A percentile compares a stretch with the other conserved stretches of the same genome.
Evolutionary conservation across 2,329 filamentous ascomycete species (phyloP).

Genomic region (Cadophora luteo-olivacea): DNA sequence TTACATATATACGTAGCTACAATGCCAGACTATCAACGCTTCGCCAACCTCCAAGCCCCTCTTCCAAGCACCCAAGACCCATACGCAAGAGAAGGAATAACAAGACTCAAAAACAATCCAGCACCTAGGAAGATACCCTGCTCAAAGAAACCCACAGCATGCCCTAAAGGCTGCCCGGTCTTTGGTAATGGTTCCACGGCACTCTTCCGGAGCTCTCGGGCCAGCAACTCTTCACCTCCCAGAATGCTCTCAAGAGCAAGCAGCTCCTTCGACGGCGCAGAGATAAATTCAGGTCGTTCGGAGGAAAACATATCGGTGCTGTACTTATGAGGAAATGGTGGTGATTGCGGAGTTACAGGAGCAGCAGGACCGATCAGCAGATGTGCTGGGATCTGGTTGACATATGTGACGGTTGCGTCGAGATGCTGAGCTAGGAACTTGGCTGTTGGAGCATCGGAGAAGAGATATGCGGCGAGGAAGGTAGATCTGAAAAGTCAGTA

Average conservation of each 20-base stretch:
- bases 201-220: constrained; percentile 25
- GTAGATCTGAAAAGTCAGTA: constrained; percentile 48
- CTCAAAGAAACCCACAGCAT: constrained; percentile 55
- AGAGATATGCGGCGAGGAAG: constrained; percentile 56
- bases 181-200: constrained; percentile 44
- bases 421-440: constrained; percentile 68
- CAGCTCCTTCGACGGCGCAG: constrained; percentile 28
- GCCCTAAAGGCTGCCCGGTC: constrained; percentile 46
- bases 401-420: constrained; percentile 54
- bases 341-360: constrained; percentile 40
- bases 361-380: constrained; percentile 54
- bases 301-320: constrained; percentile 51
- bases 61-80: constrained; percentile 6
- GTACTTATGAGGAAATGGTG: constrained; percentile 48
- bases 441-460: constrained; percentile 54
- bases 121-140: constrained; percentile 52
- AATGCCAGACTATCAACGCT: neutral
- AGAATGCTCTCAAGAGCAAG: neutral
- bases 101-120: constrained; percentile 24
- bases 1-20: neutral
- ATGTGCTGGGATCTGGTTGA: constrained; percentile 63
- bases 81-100: constrained; percentile 9
- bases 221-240: constrained; percentile 10
- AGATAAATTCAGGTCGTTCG: constrained; percentile 51
- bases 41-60: constrained; percentile 12